Percentiles rank a stretch among this genome's conserved stretches.
Conservation (phyloP, 148 eudicot species). For the Vaccinium myrtillus region DNA sequence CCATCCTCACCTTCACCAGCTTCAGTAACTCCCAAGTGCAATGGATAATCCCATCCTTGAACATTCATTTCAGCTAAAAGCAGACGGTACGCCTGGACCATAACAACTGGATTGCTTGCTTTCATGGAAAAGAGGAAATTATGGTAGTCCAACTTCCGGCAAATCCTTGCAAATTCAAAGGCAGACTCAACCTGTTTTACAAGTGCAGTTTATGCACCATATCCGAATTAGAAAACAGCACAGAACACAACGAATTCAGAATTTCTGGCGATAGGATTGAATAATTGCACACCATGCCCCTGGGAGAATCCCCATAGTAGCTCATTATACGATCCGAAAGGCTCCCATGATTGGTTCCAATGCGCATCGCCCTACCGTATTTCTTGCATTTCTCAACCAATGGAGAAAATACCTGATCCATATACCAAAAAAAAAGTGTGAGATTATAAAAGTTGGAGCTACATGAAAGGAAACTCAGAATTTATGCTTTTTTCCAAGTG, state of each 20-base stretch:
- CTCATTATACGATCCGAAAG: slow-evolving; percentile 99
- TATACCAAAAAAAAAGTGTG: neutral
- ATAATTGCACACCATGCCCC: slow-evolving; percentile 79
- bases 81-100: slow-evolving; percentile 96
- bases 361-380: slow-evolving; percentile 95
- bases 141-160: slow-evolving; percentile 89
- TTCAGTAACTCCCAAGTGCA: slow-evolving; percentile 96
- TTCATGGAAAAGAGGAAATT: slow-evolving; percentile 97
- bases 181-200: slow-evolving; percentile 91
- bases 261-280: neutral
- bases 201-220: slow-evolving; percentile 11
- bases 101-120: slow-evolving; percentile 97
- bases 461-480: neutral
- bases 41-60: slow-evolving; percentile 95
- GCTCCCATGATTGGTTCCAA: slow-evolving; percentile 97
- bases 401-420: slow-evolving; percentile 74
- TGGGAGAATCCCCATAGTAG: slow-evolving; percentile 95
- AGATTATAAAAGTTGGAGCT: neutral
- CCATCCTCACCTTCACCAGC: slow-evolving; percentile 99
- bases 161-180: slow-evolving; percentile 94
- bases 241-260: neutral
- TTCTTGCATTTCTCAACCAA: slow-evolving; percentile 97
- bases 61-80: slow-evolving; percentile 95
- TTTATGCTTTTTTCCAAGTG: neutral
- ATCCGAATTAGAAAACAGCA: slow-evolving; percentile 7